Conservation (phyloP, 192 early-diverging fungal species). For the Phlyctochytrium planicorne region DNA sequence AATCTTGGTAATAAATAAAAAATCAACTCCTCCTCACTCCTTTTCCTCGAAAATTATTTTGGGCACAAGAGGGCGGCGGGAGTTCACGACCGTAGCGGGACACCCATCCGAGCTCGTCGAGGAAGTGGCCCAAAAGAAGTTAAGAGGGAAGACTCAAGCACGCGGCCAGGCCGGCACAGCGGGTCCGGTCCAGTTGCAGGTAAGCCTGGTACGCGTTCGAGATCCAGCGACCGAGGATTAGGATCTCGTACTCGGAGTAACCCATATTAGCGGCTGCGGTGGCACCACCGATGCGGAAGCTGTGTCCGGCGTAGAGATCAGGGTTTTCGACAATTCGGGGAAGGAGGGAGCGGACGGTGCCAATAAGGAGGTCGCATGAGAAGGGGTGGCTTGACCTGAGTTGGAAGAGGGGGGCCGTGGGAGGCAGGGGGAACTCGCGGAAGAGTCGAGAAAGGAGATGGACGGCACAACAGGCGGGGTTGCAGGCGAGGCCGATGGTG, state of each 20-base stretch:
- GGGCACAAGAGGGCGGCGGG: too few relatives aligned
- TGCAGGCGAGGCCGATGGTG: not conserved
- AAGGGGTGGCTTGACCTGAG: not conserved
- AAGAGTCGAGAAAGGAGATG: not conserved
- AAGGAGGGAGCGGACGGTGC: not conserved
- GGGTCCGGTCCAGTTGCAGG: not conserved
- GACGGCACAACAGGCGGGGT: not conserved
- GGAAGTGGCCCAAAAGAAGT: too few relatives aligned
- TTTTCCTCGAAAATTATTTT: too few relatives aligned
- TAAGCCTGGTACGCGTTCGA: constrained; percentile 14
- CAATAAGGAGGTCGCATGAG: not conserved
- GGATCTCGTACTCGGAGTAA: not conserved
- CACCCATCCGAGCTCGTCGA: too few relatives aligned
- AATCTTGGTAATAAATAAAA: too few relatives aligned
- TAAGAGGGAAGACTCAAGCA: too few relatives aligned
- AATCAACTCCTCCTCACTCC: too few relatives aligned
- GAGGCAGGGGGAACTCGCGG: not conserved
- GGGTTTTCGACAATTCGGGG: not conserved
- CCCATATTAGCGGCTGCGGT: constrained; percentile 4
- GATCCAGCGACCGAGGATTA: not conserved
- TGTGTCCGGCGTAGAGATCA: not conserved
- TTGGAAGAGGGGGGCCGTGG: not conserved
- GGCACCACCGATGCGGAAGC: constrained; percentile 15
- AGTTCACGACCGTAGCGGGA: too few relatives aligned
- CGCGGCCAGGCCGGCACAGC: too few relatives aligned